Evolutionary conservation across 441 rosid genomes (phyloP).

Genomic region (Theobroma grandiflorum): DNA sequence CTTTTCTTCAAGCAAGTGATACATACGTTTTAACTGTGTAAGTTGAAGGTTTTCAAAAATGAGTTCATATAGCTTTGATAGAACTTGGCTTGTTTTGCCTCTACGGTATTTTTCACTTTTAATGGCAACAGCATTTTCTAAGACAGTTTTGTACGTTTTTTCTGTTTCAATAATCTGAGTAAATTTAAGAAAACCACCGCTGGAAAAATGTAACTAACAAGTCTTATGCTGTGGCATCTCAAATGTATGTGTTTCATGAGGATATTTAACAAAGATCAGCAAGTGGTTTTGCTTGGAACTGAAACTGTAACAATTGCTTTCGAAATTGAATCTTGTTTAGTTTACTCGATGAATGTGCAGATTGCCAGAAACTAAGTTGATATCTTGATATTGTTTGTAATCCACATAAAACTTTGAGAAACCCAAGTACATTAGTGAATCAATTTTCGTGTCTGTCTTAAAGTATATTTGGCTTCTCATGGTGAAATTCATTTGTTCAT

Average conservation of each 20-base stretch:
- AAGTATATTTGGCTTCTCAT: conserved; percentile 5
- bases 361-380: background rate
- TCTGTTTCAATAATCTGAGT: background rate
- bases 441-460: background rate
- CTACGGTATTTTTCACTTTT: background rate
- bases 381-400: too few species aligned
- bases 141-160: background rate
- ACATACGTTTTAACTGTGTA: background rate
- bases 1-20: background rate
- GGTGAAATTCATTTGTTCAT: conserved; percentile 15
- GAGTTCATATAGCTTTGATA: background rate
- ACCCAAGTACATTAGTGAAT: background rate
- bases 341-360: background rate
- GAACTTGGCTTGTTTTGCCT: background rate
- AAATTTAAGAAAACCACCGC: background rate
- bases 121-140: background rate
- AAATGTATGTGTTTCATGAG: background rate
- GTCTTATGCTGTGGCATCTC: background rate
- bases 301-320: background rate
- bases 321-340: background rate
- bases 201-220: background rate
- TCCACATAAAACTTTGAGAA: background rate
- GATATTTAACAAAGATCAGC: background rate
- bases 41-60: background rate
- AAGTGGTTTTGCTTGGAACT: background rate